These are phyloP conservation scores for Citrus glauca DNA, from an alignment of 345 rosid species.

Conservation along the genomic window DNA sequence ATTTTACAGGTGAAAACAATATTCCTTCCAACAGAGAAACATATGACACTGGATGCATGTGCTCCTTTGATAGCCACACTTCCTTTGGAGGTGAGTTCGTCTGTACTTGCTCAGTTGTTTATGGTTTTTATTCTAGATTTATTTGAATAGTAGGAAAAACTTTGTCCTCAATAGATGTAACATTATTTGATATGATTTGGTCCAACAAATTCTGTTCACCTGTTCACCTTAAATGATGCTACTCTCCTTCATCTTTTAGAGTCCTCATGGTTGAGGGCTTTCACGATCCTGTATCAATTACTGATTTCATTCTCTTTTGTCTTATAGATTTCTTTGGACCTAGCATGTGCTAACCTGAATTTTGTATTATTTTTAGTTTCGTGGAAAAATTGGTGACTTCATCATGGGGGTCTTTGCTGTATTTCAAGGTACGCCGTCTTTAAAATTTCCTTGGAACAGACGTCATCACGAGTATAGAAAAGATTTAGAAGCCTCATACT, in stretches of 20 bases:
- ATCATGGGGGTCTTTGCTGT: constrained; percentile 71
- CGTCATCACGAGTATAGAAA: not conserved
- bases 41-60: constrained; percentile 63
- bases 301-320: constrained; percentile 1
- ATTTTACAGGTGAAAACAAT: constrained; percentile 68
- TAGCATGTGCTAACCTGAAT: constrained; percentile 20
- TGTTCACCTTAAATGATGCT: not conserved
- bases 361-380: constrained; percentile 42
- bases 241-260: not conserved
- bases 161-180: not conserved
- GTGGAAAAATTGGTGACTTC: constrained; percentile 74
- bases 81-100: constrained; percentile 72
- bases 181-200: not conserved
- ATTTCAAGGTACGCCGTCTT: constrained; percentile 66
- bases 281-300: not conserved
- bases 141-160: not conserved
- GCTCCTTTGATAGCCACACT: constrained; percentile 97
- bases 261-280: not conserved
- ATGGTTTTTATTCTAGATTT: not conserved
- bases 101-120: not conserved
- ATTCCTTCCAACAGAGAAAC: constrained; percentile 69
- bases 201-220: not conserved
- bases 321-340: not conserved
- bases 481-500: not conserved
- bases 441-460: not conserved